Evolutionary conservation across 768 basidiomycete species (phyloP), one percentile per base, ranked within the genome.

Genomic region (Leccinum arenicola): DNA sequence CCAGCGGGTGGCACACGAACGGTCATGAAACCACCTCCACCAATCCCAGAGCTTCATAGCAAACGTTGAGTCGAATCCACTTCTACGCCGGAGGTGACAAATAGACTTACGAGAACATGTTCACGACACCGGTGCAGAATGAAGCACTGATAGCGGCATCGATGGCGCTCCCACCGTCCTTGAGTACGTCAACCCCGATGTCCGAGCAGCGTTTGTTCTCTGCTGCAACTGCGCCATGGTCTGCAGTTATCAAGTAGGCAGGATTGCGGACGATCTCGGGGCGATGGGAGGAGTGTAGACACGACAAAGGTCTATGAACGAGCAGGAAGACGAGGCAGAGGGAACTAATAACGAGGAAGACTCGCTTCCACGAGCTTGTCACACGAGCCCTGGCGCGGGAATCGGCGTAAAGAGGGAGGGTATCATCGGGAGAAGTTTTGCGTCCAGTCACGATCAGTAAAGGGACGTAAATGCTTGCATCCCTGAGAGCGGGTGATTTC

Each of bases 11-110:
- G 89, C 15, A 93, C 75, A 21, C 93, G 86, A 33, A 95, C 81
- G 27, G 85, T 87, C 86, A 93, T 89, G 66, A 92, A 91, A 0
- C 93, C 93, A 17, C 91, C 93, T 3, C 89, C 92, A n/a, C 91
- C 92, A 50, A 94, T 88, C 3, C 89, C 90, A 11, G 90, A 88
- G 10, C 89, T 90, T 40, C 5, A 56, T 29, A 25, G 23, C 2
- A 48, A 48, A 48, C 47, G 23, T 25, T 49, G 23, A 15, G 48
- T 21, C 23, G 14, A 25, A 49, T 14, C 10, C 43, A 43, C 10
- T 40, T 43, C 8, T 14, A 25, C 23, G 23, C 6, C 23, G 23
- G 14, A 9, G 17, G 27, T 21, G 64, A 40, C 19, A 31, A 11
- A 14, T 15, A 4, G 14, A 80, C 85, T 69, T 67, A 94, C 81